A percentile compares a stretch with the other conserved stretches of the same genome.
Evolutionary conservation across 2,329 filamentous ascomycete species (phyloP).

Genomic region (Fusarium incarnatum): DNA sequence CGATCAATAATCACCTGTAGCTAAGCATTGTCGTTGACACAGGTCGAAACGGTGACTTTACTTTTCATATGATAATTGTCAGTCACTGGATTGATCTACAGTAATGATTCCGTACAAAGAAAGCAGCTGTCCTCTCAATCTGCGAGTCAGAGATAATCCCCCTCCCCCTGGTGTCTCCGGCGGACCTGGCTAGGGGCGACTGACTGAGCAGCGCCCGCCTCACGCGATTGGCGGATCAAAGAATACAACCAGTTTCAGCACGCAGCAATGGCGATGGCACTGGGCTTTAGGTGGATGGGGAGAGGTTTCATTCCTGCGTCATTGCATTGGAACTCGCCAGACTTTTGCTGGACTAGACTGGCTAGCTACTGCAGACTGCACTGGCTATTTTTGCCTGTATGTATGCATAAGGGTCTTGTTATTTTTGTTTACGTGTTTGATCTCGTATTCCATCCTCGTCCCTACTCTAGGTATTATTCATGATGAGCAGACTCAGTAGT

Average conservation of each 20-base stretch:
- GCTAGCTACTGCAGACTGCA: not conserved
- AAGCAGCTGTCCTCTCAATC: not conserved
- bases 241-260: conserved; percentile 31
- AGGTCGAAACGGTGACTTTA: not conserved
- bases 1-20: not conserved
- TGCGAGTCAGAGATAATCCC: conserved; percentile 15
- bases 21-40: not conserved
- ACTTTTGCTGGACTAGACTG: conserved; percentile 5
- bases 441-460: conserved; percentile 13
- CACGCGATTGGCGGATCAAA: conserved; percentile 30
- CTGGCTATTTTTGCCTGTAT: not conserved
- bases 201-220: not conserved
- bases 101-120: not conserved
- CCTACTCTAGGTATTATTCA: not conserved
- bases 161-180: conserved; percentile 19
- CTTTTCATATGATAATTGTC: not conserved
- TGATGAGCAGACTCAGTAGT: no score
- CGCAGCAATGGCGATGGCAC: conserved; percentile 20
- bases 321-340: conserved; percentile 31
- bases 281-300: conserved; percentile 29
- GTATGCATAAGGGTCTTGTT: conserved; percentile 21
- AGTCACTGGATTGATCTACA: conserved; percentile 8
- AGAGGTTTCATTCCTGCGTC: conserved; percentile 43
- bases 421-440: conserved; percentile 21
- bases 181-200: conserved; percentile 27